A percentile compares a stretch with the other conserved stretches of the same genome.
These are phyloP conservation scores for Pyricularia pennisetigena DNA, from an alignment of 2,329 filamentous ascomycete genomes.

Conservation along the genomic window DNA sequence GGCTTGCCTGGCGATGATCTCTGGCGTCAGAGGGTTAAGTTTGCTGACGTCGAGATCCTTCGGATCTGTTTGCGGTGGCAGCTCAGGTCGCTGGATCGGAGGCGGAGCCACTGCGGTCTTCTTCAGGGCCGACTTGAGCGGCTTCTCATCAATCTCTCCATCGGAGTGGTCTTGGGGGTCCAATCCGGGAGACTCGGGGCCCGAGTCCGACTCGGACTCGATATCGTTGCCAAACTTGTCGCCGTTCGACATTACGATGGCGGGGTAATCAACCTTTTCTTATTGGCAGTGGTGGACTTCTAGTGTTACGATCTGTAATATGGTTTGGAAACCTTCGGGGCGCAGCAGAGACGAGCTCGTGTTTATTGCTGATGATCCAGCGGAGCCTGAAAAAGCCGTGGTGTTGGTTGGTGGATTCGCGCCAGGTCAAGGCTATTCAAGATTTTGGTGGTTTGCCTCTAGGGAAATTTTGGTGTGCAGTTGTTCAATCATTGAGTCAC, in stretches of 20 bases:
- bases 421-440: background rate
- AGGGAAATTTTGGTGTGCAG: slow-evolving; percentile 6
- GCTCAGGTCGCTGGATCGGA: slow-evolving; percentile 39
- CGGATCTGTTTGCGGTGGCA: slow-evolving; percentile 88
- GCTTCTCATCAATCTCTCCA: slow-evolving; percentile 53
- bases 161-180: slow-evolving; percentile 46
- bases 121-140: slow-evolving; percentile 79
- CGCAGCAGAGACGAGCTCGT: background rate
- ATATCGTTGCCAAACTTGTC: slow-evolving; percentile 64
- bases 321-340: background rate
- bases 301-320: background rate
- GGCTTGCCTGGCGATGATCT: slow-evolving; percentile 95
- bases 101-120: slow-evolving; percentile 53
- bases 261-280: background rate
- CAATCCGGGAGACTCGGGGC: slow-evolving; percentile 48
- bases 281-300: background rate
- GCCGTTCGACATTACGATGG: slow-evolving; percentile 38
- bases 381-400: background rate
- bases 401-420: slow-evolving; percentile 1
- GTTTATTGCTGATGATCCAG: background rate
- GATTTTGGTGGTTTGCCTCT: slow-evolving; percentile 4
- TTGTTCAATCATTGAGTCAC: slow-evolving; percentile 2
- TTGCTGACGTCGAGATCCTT: slow-evolving; percentile 73
- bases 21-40: slow-evolving; percentile 79
- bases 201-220: slow-evolving; percentile 60